phyloP scores from a whole-genome alignment of 108 stramenopile genomes.

The Fragilaria radians region DNA sequence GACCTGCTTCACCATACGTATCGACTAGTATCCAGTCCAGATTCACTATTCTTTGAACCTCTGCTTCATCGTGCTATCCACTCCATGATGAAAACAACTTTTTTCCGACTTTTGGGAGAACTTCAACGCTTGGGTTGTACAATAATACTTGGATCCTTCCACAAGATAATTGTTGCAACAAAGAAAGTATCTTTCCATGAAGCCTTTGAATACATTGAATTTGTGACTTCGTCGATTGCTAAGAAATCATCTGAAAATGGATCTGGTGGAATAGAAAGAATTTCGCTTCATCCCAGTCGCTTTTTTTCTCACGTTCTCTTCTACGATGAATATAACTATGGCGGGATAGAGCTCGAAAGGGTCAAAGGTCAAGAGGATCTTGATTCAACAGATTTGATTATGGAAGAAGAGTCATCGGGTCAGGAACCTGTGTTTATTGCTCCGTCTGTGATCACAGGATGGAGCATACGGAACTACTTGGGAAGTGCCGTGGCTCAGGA shows the following conservation, averaged over 20 bases:
- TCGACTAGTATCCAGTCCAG: slow-evolving; percentile 82
- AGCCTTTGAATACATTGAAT: slow-evolving; percentile 88
- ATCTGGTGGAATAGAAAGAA: slow-evolving; percentile 42
- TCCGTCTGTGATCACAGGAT: slow-evolving; percentile 76
- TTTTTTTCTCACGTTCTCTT: slow-evolving; percentile 84
- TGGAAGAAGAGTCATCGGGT: slow-evolving; percentile 18
- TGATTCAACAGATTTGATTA: slow-evolving; percentile 24
- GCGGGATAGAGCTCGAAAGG: slow-evolving; percentile 78
- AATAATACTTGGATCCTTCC: slow-evolving; percentile 89
- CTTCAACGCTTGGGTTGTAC: slow-evolving; percentile 91
- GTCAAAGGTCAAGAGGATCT: slow-evolving; percentile 32
- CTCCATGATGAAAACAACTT: slow-evolving; percentile 84
- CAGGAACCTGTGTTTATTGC: slow-evolving; percentile 39
- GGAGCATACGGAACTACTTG: slow-evolving; percentile 81
- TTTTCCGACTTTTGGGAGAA: slow-evolving; percentile 82
- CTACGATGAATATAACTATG: slow-evolving; percentile 93
- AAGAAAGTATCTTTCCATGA: slow-evolving; percentile 75
- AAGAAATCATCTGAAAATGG: slow-evolving; percentile 6
- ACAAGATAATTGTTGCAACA: slow-evolving; percentile 89
- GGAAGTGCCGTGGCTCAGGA: slow-evolving; percentile 76
- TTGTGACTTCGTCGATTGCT: slow-evolving; percentile 84
- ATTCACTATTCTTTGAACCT: slow-evolving; percentile 88
- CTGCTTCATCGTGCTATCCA: slow-evolving; percentile 88
- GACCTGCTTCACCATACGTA: slow-evolving; percentile 85
- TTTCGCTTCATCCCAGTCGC: slow-evolving; percentile 63